A percentile compares a stretch with the other conserved stretches of the same genome.
phyloP scores from a whole-genome alignment of 139 green algal species.

The Closterium sp. region DNA sequence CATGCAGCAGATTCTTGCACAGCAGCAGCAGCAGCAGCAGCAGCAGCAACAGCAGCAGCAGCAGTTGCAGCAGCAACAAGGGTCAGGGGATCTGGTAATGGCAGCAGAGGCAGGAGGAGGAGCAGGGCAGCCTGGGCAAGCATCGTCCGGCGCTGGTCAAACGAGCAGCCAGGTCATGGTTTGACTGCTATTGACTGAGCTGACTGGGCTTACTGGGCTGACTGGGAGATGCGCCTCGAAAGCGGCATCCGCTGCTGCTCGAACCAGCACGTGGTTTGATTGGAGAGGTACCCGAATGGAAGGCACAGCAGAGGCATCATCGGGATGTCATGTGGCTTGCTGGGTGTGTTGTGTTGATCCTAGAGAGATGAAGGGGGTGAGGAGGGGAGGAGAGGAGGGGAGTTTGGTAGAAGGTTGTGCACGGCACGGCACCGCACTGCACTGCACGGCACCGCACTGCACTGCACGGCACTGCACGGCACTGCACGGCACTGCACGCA shows the following conservation, averaged over 20 bases:
- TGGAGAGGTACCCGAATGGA: too few species aligned
- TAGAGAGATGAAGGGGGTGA: neutral
- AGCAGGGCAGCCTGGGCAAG: neutral
- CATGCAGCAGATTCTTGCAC: conserved; percentile 9
- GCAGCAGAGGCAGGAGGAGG: neutral
- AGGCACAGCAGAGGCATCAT: too few species aligned
- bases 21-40: conserved; percentile 6
- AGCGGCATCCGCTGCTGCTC: too few species aligned
- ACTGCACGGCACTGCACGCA: too few species aligned
- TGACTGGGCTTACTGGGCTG: neutral
- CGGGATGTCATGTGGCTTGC: too few species aligned
- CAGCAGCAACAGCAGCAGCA: conserved; percentile 6
- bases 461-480: too few species aligned
- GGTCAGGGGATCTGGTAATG: conserved; percentile 1
- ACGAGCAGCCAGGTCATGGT: neutral
- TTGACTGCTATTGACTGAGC: neutral
- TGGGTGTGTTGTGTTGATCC: too few species aligned
- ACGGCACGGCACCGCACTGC: too few species aligned
- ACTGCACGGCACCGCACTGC: too few species aligned
- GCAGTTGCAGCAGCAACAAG: neutral
- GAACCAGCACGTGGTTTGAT: too few species aligned
- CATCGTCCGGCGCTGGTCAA: neutral
- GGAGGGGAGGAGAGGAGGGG: neutral
- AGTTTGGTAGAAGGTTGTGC: neutral
- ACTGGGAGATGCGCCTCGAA: neutral